Percentiles rank a stretch among this genome's conserved stretches.
Conservation (phyloP, 352 stramenopile genomes). For the Phytophthora pinifolia region DNA sequence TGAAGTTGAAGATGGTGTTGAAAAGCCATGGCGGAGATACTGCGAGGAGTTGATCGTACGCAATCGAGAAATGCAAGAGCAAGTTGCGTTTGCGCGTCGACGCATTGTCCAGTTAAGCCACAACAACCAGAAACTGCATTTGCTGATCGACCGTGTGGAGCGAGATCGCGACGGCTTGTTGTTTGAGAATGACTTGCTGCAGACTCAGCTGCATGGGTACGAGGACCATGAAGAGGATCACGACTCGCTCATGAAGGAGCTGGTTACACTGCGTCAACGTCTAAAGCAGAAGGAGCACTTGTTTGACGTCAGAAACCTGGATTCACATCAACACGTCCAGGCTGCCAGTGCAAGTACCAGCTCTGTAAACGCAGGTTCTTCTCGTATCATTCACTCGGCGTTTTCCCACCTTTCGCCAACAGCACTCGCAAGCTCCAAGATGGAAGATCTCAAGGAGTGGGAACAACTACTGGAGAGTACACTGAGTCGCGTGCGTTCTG, state of each 20-base stretch:
- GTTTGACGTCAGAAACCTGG: constrained; percentile 1
- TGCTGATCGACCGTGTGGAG: constrained; percentile 83
- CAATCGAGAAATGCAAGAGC: constrained; percentile 79
- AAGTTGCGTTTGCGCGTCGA: constrained; percentile 58
- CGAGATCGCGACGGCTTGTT: constrained; percentile 78
- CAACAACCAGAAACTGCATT: constrained; percentile 84
- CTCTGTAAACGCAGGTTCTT: constrained; percentile 4
- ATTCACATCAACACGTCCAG: constrained; percentile 13
- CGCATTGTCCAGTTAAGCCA: constrained; percentile 70
- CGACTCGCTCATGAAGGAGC: constrained; percentile 65
- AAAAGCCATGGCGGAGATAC: constrained; percentile 69
- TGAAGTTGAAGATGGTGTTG: constrained; percentile 21
- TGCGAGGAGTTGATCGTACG: constrained; percentile 72
- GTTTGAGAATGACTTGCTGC: constrained; percentile 82
- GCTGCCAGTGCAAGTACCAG: neutral
- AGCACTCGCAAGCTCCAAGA: constrained; percentile 27
- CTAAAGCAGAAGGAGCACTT: constrained; percentile 37
- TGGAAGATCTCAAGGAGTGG: constrained; percentile 72
- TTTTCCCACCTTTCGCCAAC: constrained; percentile 28
- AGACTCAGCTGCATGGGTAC: constrained; percentile 70
- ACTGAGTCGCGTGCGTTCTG: constrained; percentile 49
- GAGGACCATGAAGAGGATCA: constrained; percentile 69
- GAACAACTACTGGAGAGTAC: constrained; percentile 70
- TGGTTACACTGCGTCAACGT: constrained; percentile 45
- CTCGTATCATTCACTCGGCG: constrained; percentile 32